Evolutionary conservation across 2,329 filamentous ascomycete genomes (phyloP).

Genomic region (Paecilomyces variotii): DNA sequence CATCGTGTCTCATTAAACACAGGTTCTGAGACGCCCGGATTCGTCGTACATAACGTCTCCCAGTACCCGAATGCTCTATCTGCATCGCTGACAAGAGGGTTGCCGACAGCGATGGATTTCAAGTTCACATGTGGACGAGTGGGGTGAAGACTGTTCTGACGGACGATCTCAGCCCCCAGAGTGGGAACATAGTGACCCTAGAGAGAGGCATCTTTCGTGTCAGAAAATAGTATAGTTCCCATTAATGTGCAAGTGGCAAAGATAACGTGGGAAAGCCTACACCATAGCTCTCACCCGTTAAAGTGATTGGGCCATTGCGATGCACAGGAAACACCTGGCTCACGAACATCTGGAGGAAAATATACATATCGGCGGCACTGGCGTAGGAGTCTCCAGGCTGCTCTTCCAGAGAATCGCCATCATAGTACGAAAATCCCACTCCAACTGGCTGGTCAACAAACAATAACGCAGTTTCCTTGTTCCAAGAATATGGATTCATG

Average conservation of each 20-base stretch:
- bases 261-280: conserved; percentile 15
- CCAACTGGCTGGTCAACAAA: conserved; percentile 32
- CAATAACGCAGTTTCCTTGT: conserved; percentile 19
- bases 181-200: conserved; percentile 40
- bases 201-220: conserved; percentile 1
- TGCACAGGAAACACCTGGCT: conserved; percentile 37
- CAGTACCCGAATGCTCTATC: conserved; percentile 36
- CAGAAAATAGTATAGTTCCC: background rate
- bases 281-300: conserved; percentile 42
- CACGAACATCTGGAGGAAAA: conserved; percentile 41
- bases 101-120: conserved; percentile 37
- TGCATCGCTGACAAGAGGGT: conserved; percentile 32
- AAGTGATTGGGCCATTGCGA: conserved; percentile 33
- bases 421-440: conserved; percentile 32
- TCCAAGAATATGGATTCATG: conserved; percentile 9
- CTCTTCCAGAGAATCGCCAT: background rate
- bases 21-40: conserved; percentile 31
- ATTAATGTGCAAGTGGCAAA: background rate
- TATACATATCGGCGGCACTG: conserved; percentile 39
- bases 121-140: conserved; percentile 33
- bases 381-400: conserved; percentile 32
- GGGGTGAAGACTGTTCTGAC: conserved; percentile 34
- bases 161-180: conserved; percentile 35
- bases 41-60: conserved; percentile 39
- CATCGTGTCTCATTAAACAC: conserved; percentile 37